These are phyloP conservation scores for Pugionium cornutum DNA, from an alignment of 345 rosid species.

Conservation along the genomic window DNA sequence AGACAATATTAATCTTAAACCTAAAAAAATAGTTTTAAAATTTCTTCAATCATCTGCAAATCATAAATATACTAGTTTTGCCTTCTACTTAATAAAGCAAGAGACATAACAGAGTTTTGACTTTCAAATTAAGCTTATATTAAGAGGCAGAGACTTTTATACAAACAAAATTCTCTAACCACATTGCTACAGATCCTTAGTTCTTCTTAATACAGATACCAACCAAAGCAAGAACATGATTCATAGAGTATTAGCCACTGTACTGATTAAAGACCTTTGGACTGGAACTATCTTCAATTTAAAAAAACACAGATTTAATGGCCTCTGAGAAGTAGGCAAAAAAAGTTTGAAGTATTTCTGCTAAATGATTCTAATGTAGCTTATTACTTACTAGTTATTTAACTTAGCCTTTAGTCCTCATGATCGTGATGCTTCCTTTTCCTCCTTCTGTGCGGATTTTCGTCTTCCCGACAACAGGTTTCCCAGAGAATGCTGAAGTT, in stretches of 20 bases:
- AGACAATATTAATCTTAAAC: no score
- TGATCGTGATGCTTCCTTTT: conserved; percentile 95
- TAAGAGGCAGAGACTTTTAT: conserved; percentile 21
- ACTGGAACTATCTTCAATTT: conserved; percentile 22
- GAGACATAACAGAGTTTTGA: not conserved
- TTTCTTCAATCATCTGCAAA: no score
- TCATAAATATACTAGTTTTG: no score
- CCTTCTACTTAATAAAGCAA: not conserved
- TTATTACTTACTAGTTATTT: conserved; percentile 1
- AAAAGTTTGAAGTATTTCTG: conserved; percentile 13
- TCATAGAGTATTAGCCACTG: conserved; percentile 34
- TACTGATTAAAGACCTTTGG: conserved; percentile 28
- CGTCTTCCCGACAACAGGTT: conserved; percentile 97
- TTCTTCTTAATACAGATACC: conserved; percentile 24
- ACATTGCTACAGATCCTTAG: conserved; percentile 20
- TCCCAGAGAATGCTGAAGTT: conserved; percentile 97
- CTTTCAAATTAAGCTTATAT: not conserved
- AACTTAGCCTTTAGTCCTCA: conserved; percentile 82
- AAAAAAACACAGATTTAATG: conserved; percentile 10
- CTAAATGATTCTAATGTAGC: not conserved
- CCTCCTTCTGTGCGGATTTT: conserved; percentile 98
- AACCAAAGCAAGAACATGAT: conserved; percentile 31
- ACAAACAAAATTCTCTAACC: conserved; percentile 33
- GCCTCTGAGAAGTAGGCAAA: conserved; percentile 40
- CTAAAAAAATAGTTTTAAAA: no score